Evolutionary conservation across 352 stramenopile species (phyloP), one percentile per base, ranked within the genome.

Genomic region (Globisporangium emineosum): DNA sequence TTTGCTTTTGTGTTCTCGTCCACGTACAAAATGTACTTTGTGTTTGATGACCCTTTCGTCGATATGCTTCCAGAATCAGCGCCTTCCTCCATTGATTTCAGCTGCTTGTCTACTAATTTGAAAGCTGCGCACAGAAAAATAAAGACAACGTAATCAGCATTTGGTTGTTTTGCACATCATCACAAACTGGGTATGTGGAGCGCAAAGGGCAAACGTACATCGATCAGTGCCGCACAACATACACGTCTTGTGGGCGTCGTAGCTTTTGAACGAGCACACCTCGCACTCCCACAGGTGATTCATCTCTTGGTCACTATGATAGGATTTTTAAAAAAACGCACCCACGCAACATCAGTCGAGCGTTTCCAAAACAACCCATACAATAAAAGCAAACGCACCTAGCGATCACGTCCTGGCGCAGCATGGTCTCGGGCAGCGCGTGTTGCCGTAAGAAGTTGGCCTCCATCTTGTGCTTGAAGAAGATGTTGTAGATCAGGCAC

Each of bases 261-360:
- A 93, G 73, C 93, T 97, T 71, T 96, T 96, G 67, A 97, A 97
- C 37, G 78, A 90, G 65, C 91, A 97, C n/a, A 97, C 89, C n/a
- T 93, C 84, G 65, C 91, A 97, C 59, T 93, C 83, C 91, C 91
- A 97, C 10, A 95, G 63, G 17, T 76, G 81, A 43, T 81, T 91
- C 76, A 93, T 92, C 60, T 93, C 83, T 66, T 91, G 84, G 71
- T 95, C 86, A 55, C 86, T 81, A 50, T 32, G 15, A 29, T 33
- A 12, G 29, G n/a, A n/a, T n/a, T 6, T 33, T n/a, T 33, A n/a
- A 27, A 2, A 47, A 60, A 5, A 54, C 7, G 58, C 5, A 58
- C 13, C 23, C 30, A 64, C 21, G n/a, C 5, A 12, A 17, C 21
- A 12, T 27, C 27, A 35, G 23, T 64, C 32, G 66, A 42, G 8